A percentile compares a stretch with the other conserved stretches of the same genome.
Evolutionary conservation across 2,329 filamentous ascomycete genomes (phyloP).

Genomic region (Chaetomiaceae sp.): DNA sequence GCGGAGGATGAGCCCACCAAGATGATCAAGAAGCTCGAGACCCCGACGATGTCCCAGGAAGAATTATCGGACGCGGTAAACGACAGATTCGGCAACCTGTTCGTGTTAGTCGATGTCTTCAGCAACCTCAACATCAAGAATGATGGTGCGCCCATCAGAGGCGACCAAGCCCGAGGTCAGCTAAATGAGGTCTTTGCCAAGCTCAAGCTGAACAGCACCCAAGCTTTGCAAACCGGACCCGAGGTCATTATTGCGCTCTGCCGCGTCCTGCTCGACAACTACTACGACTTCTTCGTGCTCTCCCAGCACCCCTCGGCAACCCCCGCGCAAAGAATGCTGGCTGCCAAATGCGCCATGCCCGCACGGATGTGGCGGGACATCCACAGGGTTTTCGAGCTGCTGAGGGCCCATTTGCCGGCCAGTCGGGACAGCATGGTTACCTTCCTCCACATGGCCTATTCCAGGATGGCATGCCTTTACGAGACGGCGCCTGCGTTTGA

Average conservation of each 20-base stretch:
- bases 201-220: no score
- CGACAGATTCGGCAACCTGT: conserved; percentile 74
- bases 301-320: conserved; percentile 80
- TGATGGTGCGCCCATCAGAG: no score
- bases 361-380: conserved; percentile 94
- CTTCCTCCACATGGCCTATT: conserved; percentile 85
- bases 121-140: conserved; percentile 76
- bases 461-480: conserved; percentile 81
- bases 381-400: conserved; percentile 73
- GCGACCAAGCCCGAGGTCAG: no score
- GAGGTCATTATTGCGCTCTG: conserved; percentile 77
- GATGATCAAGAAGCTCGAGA: conserved; percentile 51
- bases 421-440: conserved; percentile 85
- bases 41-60: conserved; percentile 67
- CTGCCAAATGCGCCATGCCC: conserved; percentile 84
- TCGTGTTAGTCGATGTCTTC: conserved; percentile 83
- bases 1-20: conserved; percentile 20
- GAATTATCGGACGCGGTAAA: conserved; percentile 79
- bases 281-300: conserved; percentile 82
- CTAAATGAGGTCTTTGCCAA: no score
- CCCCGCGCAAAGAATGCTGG: conserved; percentile 60
- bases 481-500: conserved; percentile 80
- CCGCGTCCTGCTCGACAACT: conserved; percentile 72
- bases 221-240: conserved; percentile 43
- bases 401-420: conserved; percentile 68